Conservation (phyloP, 768 basidiomycete genomes). For the Pleurotus ostreatus region DNA sequence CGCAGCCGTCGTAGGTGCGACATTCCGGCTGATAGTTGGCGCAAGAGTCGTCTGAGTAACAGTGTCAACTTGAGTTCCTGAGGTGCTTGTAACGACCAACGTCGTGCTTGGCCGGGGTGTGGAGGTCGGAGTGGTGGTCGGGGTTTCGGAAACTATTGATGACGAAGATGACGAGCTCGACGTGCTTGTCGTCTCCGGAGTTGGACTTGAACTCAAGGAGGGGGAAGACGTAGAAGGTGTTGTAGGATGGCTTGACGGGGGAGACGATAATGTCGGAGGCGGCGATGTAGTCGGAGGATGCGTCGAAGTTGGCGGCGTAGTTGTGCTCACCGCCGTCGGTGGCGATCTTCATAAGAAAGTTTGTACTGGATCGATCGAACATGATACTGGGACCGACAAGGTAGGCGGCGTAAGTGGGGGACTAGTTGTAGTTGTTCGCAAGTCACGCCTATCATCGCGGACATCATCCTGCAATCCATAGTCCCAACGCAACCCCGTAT, state of each 20-base stretch:
- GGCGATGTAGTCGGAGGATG: not conserved
- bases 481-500: not conserved
- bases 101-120: slow-evolving; percentile 5
- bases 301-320: no score
- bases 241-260: not conserved
- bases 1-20: not conserved
- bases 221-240: not conserved
- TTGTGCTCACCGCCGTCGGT: no score
- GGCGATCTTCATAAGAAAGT: no score
- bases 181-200: not conserved
- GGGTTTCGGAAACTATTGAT: slow-evolving; percentile 6
- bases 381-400: no score
- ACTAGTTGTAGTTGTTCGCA: no score
- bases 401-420: no score
- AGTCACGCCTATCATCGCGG: not conserved
- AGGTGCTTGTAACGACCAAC: not conserved
- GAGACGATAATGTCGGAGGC: not conserved
- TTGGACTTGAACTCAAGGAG: not conserved
- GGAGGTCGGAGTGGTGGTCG: slow-evolving; percentile 17
- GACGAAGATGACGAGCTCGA: slow-evolving; percentile 27
- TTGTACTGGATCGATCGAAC: no score
- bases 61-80: not conserved
- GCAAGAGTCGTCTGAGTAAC: not conserved
- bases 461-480: not conserved
- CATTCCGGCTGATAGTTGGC: not conserved